phyloP scores from a whole-genome alignment of 2,329 filamentous ascomycete species.

The Fusarium staphyleae region DNA sequence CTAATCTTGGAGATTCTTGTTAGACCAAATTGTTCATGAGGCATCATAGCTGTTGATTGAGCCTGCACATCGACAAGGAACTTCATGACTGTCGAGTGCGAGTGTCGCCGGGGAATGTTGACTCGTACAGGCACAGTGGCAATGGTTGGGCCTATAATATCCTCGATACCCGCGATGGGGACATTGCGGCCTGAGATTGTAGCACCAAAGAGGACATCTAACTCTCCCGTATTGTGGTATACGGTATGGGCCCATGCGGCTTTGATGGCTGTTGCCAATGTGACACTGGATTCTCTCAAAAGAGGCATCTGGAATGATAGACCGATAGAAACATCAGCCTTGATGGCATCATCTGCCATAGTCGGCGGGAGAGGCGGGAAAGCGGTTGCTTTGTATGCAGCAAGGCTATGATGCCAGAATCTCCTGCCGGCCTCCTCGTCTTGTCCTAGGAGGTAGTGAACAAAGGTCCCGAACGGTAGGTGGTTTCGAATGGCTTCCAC shows the following conservation, averaged over 20 bases:
- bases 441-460: neutral
- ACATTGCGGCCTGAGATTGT: slow-evolving; percentile 37
- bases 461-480: slow-evolving; percentile 2
- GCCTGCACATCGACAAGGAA: slow-evolving; percentile 50
- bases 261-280: slow-evolving; percentile 16
- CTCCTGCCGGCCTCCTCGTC: neutral
- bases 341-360: neutral
- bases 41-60: slow-evolving; percentile 20
- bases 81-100: slow-evolving; percentile 21
- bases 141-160: slow-evolving; percentile 39
- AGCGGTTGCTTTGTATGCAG: neutral
- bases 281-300: slow-evolving; percentile 5
- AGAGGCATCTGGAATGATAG: slow-evolving; percentile 4
- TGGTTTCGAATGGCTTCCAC: neutral
- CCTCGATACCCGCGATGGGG: slow-evolving; percentile 34
- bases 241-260: slow-evolving; percentile 18
- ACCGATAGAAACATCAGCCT: neutral
- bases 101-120: slow-evolving; percentile 4
- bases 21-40: slow-evolving; percentile 23
- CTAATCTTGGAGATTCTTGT: slow-evolving; percentile 15
- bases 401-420: slow-evolving; percentile 1
- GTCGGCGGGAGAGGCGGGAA: slow-evolving; percentile 5
- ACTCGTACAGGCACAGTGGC: slow-evolving; percentile 40
- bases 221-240: slow-evolving; percentile 8
- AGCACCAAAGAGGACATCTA: slow-evolving; percentile 44